phyloP scores from a whole-genome alignment of 352 stramenopile species.

The Thalassiosira livingstoniorum region DNA sequence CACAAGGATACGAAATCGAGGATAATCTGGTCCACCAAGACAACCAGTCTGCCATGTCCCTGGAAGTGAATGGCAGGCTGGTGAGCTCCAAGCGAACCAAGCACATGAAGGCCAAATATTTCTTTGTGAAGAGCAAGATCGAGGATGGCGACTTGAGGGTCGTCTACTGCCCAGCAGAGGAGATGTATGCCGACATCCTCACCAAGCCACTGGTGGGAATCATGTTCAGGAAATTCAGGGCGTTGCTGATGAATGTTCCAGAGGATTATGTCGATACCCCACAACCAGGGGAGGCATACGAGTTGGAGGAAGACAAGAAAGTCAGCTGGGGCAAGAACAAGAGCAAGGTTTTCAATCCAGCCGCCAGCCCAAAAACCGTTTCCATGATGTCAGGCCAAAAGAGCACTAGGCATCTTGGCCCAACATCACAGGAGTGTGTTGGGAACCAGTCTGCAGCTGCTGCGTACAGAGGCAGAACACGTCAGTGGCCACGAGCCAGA shows the following conservation, averaged over 20 bases:
- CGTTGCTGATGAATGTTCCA: background rate
- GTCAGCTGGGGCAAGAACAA: no score
- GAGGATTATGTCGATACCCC: no score
- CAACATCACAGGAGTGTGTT: no score
- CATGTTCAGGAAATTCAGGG: background rate
- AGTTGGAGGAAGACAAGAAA: no score
- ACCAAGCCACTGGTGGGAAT: background rate
- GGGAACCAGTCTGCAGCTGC: no score
- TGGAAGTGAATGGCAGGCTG: conserved; percentile 6
- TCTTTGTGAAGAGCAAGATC: background rate
- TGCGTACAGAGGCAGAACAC: no score
- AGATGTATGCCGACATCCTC: background rate
- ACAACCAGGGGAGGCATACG: no score
- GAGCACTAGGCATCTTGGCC: no score
- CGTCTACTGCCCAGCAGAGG: background rate
- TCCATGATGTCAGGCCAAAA: no score
- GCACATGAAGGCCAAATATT: conserved; percentile 3
- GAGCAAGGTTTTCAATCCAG: no score
- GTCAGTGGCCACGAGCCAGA: no score
- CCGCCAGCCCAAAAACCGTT: no score
- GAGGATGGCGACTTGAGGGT: background rate
- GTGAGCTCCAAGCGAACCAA: background rate
- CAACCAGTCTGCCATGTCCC: conserved; percentile 26
- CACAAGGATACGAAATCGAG: conserved; percentile 22
- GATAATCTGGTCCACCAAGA: conserved; percentile 28